phyloP scores from a whole-genome alignment of 345 rosid genomes.

The Rhizophora mangle region DNA sequence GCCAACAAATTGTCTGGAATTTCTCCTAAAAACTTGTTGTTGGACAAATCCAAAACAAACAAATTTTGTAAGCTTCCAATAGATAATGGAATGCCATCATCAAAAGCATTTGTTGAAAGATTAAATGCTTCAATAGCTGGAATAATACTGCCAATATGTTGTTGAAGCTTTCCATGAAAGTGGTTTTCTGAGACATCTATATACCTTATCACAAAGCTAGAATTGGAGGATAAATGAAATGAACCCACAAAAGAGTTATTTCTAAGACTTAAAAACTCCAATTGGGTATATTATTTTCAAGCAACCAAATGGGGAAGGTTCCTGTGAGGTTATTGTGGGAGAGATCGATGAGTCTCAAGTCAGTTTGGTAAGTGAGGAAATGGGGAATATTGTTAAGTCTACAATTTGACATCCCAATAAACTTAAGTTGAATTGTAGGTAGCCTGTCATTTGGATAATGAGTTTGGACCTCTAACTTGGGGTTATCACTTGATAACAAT shows the following conservation, averaged over 20 bases:
- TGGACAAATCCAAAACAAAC: too few species aligned
- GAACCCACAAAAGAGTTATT: neutral
- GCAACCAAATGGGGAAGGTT: slow-evolving; percentile 8
- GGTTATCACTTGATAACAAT: neutral
- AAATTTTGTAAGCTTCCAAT: too few species aligned
- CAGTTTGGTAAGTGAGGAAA: neutral
- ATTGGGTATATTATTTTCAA: neutral
- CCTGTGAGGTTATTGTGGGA: neutral
- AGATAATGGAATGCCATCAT: neutral
- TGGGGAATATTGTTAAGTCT: neutral
- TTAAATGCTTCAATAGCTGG: neutral
- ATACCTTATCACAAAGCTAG: neutral
- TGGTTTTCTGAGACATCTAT: slow-evolving; percentile 1
- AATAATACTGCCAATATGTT: neutral
- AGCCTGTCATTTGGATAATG: neutral
- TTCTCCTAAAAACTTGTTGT: too few species aligned
- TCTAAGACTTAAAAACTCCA: neutral
- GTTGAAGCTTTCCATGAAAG: neutral
- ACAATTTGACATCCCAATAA: neutral
- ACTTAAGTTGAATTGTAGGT: neutral
- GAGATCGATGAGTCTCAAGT: neutral
- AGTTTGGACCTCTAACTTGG: neutral
- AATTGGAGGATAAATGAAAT: neutral
- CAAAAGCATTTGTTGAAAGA: neutral
- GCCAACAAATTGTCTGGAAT: too few species aligned